These are phyloP conservation scores for Trichophyton simii DNA, from an alignment of 2,329 filamentous ascomycete genomes.

Conservation along the genomic window DNA sequence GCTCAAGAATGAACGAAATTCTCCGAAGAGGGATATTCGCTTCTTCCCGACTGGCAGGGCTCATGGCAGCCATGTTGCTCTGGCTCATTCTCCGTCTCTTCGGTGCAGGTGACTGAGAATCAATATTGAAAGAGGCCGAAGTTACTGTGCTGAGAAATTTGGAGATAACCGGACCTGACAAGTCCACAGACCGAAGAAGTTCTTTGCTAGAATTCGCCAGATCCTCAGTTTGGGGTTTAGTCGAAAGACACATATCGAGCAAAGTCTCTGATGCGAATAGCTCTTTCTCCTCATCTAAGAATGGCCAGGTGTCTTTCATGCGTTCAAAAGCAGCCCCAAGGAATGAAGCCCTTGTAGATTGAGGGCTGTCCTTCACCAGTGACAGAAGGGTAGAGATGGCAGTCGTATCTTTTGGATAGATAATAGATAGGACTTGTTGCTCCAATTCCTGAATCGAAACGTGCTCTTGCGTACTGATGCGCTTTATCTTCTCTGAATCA, in stretches of 20 bases:
- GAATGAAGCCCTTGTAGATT: conserved; percentile 42
- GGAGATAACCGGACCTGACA: conserved; percentile 59
- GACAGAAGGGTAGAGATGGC: conserved; percentile 43
- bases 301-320: conserved; percentile 58
- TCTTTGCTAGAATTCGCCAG: conserved; percentile 40
- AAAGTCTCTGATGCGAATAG: conserved; percentile 26
- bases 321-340: conserved; percentile 54
- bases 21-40: conserved; percentile 57
- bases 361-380: conserved; percentile 36
- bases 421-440: conserved; percentile 39
- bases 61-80: conserved; percentile 51
- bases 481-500: conserved; percentile 38
- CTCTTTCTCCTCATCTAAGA: conserved; percentile 28
- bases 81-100: conserved; percentile 72
- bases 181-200: conserved; percentile 57
- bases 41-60: conserved; percentile 45
- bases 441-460: conserved; percentile 40
- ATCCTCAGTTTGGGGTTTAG: conserved; percentile 17
- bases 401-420: conserved; percentile 46
- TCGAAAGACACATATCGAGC: conserved; percentile 29
- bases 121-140: conserved; percentile 54
- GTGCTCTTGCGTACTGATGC: conserved; percentile 39
- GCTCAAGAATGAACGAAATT: conserved; percentile 74
- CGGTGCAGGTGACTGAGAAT: conserved; percentile 57
- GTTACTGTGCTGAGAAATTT: conserved; percentile 64